Evolutionary conservation across 164 flowering plant genomes (phyloP).

Genomic region (Vitis amurensis): DNA sequence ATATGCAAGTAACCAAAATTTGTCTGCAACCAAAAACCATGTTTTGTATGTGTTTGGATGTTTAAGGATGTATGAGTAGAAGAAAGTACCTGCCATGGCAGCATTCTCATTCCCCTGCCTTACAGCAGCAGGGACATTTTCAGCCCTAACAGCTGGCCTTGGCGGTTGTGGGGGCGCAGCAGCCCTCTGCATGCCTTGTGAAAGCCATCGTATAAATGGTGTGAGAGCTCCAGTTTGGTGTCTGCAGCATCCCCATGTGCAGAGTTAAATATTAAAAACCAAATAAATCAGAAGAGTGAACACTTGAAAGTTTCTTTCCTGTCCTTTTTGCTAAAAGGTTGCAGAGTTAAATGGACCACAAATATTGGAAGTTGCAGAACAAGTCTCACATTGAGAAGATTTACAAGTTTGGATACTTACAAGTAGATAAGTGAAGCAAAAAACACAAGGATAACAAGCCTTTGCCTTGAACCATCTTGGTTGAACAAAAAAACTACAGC

Average conservation of each 20-base stretch:
- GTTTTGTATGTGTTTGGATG: neutral
- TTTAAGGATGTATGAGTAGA: neutral
- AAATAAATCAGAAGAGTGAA: neutral
- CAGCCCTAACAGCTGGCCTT: conserved; percentile 60
- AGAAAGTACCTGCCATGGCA: conserved; percentile 51
- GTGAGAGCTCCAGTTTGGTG: conserved; percentile 94
- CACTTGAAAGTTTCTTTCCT: neutral
- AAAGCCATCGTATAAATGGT: conserved; percentile 86
- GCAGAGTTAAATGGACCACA: neutral
- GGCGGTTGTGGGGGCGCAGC: conserved; percentile 77
- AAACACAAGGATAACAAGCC: conserved; percentile 76
- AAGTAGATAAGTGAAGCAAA: conserved; percentile 75
- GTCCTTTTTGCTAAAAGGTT: neutral
- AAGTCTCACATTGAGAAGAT: neutral
- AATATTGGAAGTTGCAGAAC: neutral
- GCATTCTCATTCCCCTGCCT: conserved; percentile 59
- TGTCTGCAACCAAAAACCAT: neutral
- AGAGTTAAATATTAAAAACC: neutral
- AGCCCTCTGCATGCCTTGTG: conserved; percentile 88
- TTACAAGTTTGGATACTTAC: conserved; percentile 50
- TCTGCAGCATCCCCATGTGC: conserved; percentile 34
- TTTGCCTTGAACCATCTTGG: conserved; percentile 96
- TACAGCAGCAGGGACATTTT: conserved; percentile 47
- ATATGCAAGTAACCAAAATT: neutral
- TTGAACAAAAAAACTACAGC: conserved; percentile 89